Base-by-base conservation (phyloP, 257 asterid species). In the Nicotiana knightiana region DNA sequence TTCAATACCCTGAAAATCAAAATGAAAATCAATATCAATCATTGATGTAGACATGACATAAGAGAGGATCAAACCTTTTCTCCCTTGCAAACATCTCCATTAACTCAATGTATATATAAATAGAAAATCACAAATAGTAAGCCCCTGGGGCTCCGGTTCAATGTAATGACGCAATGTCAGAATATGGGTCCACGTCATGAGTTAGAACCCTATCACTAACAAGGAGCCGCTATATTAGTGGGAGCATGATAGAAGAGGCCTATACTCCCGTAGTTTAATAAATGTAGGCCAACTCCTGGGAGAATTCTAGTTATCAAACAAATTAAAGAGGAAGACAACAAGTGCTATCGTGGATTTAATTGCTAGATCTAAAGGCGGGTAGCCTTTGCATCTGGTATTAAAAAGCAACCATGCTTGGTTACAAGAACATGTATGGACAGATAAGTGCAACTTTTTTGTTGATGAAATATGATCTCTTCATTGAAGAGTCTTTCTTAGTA, bases 1-100 rank as follows among this genome's bases (percentile, higher is more conserved):
- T 91, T 93, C 98, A 48, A 96, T 90, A 79, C 99, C 98, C 98
- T 93, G 90, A 28, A 16, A 17, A 64, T 59, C 43, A 77, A 18
- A 70, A 58, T 48, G 33, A 81, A 61, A 80, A 55, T 33, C 57
- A 33, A 18, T 51, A 81, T 59, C 67, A 81, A 46, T 73, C 61
- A 46, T 46, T 55, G 6, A 71, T 3, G 79, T 24, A 73, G 79
- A 71, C 79, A 46, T 24, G 35, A 24, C 39, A n/a, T 39, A 10
- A n/a, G 77, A 68, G n/a, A 26, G 57, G 32, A 68, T 33, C 1
- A 70, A 70, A 10, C 7, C 61, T 24, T n/a, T 46, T 24, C 61
- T 11, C 39, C n/a, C 5, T 35, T 12, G 35, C 13, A 11, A 70
- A 21, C n/a, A 39, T n/a, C 21, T 43, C 79, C 79, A 71, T 2